Percentiles rank a stretch among this genome's conserved stretches.
Evolutionary conservation across 1,284 basidiomycete genomes (phyloP).

Genomic region (Cryptococcus sp.): DNA sequence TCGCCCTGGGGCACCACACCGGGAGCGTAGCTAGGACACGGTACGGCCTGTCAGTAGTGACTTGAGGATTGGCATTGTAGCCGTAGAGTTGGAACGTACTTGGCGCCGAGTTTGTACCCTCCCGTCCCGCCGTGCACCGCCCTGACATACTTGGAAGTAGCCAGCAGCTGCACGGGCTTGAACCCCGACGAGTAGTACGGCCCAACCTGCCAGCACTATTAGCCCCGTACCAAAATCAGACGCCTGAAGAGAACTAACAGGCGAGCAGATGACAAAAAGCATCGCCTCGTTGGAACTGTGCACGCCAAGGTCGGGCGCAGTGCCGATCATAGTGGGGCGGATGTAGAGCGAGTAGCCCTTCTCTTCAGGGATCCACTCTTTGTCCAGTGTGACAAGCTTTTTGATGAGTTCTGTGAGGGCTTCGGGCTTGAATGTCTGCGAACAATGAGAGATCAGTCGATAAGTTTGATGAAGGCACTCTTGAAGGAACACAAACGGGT

Average conservation of each 20-base stretch:
- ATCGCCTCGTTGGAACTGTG: slow-evolving; percentile 82
- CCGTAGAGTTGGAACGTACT: slow-evolving; percentile 46
- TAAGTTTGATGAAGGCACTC: background rate
- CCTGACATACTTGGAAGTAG: slow-evolving; percentile 83
- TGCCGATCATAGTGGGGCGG: slow-evolving; percentile 75
- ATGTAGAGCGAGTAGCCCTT: slow-evolving; percentile 90
- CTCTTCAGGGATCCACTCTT: slow-evolving; percentile 86
- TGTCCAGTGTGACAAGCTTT: slow-evolving; percentile 78
- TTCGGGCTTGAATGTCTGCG: slow-evolving; percentile 68
- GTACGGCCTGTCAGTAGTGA: background rate
- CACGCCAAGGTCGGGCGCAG: slow-evolving; percentile 82
- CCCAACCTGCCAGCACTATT: slow-evolving; percentile 54
- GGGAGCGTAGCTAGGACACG: slow-evolving; percentile 63
- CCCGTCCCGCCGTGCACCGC: slow-evolving; percentile 91
- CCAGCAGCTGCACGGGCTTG: slow-evolving; percentile 90
- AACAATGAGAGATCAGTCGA: background rate
- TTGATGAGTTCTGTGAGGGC: slow-evolving; percentile 81
- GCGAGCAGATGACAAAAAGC: slow-evolving; percentile 89
- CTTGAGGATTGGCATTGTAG: too few species aligned
- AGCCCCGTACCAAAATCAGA: background rate
- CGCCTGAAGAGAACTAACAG: slow-evolving; percentile 49
- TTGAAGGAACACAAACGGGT: slow-evolving; percentile 31
- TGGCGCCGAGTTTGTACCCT: slow-evolving; percentile 84
- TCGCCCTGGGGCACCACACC: slow-evolving; percentile 79
- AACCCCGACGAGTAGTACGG: slow-evolving; percentile 94